Percentiles rank a stretch among this genome's conserved stretches.
These are phyloP conservation scores for Backusella macrospora DNA, from an alignment of 192 early-diverging fungal genomes.

Conservation along the genomic window DNA sequence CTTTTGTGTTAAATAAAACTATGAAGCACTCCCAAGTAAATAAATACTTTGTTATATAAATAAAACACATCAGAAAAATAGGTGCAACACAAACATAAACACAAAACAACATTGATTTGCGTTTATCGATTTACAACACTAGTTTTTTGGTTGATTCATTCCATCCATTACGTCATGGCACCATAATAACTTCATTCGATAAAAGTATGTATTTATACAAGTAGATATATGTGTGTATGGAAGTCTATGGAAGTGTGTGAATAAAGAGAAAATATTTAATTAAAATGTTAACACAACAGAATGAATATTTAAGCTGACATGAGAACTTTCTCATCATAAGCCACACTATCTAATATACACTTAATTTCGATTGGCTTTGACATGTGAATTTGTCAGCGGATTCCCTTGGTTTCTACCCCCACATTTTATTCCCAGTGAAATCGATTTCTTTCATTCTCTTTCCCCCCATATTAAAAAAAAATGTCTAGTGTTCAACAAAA, in stretches of 20 bases:
- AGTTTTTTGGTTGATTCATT: too few species aligned
- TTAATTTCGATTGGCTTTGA: neutral
- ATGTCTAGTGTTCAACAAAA: conserved; percentile 3
- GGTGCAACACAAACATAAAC: neutral
- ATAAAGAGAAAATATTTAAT: neutral
- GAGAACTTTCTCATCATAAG: conserved; percentile 16
- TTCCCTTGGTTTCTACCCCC: neutral
- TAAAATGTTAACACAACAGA: neutral
- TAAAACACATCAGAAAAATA: neutral
- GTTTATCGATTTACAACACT: too few species aligned
- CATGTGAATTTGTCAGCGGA: conserved; percentile 12
- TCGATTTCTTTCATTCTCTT: neutral
- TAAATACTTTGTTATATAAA: neutral
- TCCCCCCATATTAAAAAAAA: neutral
- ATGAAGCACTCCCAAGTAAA: neutral
- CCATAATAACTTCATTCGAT: too few species aligned
- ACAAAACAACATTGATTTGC: too few species aligned
- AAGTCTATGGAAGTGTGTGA: too few species aligned
- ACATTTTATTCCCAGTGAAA: conserved; percentile 2
- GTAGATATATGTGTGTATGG: too few species aligned
- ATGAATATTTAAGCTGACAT: neutral
- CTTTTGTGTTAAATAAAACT: too few species aligned
- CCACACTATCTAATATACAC: neutral
- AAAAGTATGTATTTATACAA: too few species aligned
- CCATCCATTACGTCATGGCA: too few species aligned